These are phyloP conservation scores for Phytophthora citricola DNA, from an alignment of 352 stramenopile genomes.

Conservation along the genomic window DNA sequence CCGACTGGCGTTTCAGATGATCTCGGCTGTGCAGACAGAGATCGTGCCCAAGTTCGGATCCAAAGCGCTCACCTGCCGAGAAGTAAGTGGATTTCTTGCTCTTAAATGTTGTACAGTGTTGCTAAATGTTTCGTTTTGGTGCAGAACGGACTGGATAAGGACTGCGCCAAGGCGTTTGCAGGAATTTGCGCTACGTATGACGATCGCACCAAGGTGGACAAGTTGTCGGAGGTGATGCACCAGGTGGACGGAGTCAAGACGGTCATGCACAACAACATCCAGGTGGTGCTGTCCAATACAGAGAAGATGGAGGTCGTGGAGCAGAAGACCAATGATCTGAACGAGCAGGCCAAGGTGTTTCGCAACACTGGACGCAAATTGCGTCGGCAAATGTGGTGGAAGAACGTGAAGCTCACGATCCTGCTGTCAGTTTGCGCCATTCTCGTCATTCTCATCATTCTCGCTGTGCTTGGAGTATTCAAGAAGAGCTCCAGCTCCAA, in stretches of 20 bases:
- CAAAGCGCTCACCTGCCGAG: conserved; percentile 78
- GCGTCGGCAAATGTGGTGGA: conserved; percentile 87
- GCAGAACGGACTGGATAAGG: conserved; percentile 79
- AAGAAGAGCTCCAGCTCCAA: conserved; percentile 59
- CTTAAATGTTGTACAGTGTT: conserved; percentile 3
- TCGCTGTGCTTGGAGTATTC: conserved; percentile 78
- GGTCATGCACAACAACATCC: conserved; percentile 90
- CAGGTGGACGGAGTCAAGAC: conserved; percentile 85
- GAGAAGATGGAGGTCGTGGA: conserved; percentile 91
- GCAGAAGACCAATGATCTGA: conserved; percentile 89
- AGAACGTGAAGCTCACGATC: conserved; percentile 85
- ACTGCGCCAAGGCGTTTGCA: conserved; percentile 69
- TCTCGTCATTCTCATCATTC: conserved; percentile 79
- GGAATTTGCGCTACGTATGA: conserved; percentile 79
- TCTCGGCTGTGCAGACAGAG: conserved; percentile 76
- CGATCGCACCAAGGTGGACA: conserved; percentile 89
- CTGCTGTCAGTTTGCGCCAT: conserved; percentile 64
- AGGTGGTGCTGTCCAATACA: conserved; percentile 87
- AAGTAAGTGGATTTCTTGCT: conserved; percentile 43
- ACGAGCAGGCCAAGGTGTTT: conserved; percentile 89
- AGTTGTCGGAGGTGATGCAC: conserved; percentile 84
- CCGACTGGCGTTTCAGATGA: conserved; percentile 84
- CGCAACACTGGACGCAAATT: conserved; percentile 84
- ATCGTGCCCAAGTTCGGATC: conserved; percentile 78
- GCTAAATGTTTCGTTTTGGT: conserved; percentile 1